These are phyloP conservation scores for Magnaporthiopsis rhizophila DNA, from an alignment of 2,329 filamentous ascomycete genomes.

Conservation along the genomic window DNA sequence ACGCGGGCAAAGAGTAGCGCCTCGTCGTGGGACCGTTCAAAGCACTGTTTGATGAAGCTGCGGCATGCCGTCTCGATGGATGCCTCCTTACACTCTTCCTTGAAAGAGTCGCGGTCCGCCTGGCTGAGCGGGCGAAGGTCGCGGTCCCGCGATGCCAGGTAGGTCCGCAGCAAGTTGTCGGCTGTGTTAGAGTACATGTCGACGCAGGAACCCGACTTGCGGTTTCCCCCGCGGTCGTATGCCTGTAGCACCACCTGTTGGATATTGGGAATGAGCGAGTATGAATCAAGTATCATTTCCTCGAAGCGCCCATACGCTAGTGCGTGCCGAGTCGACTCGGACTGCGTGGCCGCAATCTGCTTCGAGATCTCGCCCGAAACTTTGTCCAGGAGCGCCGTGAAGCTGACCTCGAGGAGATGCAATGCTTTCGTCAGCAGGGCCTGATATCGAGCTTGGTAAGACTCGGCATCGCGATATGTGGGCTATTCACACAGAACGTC, in stretches of 20 bases:
- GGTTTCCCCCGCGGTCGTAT: constrained; percentile 44
- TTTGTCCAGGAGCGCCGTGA: constrained; percentile 42
- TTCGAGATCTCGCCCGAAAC: constrained; percentile 46
- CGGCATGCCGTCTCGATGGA: constrained; percentile 47
- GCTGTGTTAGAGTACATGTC: constrained; percentile 47
- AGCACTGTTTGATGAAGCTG: constrained; percentile 52
- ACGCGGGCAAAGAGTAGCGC: constrained; percentile 43
- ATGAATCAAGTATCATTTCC: constrained; percentile 49
- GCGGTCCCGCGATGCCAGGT: constrained; percentile 43
- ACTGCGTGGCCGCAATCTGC: constrained; percentile 47
- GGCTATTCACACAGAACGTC: constrained; percentile 38
- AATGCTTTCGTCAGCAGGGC: constrained; percentile 64
- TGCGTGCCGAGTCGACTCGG: constrained; percentile 51
- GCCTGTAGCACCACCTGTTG: constrained; percentile 42
- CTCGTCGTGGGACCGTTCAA: constrained; percentile 50
- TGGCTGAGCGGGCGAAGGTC: constrained; percentile 44
- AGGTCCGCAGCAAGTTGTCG: constrained; percentile 46
- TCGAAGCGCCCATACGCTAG: constrained; percentile 53
- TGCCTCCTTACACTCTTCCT: constrained; percentile 39
- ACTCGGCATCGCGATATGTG: constrained; percentile 77
- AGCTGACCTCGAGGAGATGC: constrained; percentile 52
- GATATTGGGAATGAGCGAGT: constrained; percentile 47
- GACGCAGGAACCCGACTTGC: constrained; percentile 33
- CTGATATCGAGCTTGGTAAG: constrained; percentile 81
- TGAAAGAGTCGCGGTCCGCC: constrained; percentile 46